Evolutionary conservation across 495 filamentous ascomycete genomes (phyloP).

Genomic region (Hypomontagnella monticulosa): DNA sequence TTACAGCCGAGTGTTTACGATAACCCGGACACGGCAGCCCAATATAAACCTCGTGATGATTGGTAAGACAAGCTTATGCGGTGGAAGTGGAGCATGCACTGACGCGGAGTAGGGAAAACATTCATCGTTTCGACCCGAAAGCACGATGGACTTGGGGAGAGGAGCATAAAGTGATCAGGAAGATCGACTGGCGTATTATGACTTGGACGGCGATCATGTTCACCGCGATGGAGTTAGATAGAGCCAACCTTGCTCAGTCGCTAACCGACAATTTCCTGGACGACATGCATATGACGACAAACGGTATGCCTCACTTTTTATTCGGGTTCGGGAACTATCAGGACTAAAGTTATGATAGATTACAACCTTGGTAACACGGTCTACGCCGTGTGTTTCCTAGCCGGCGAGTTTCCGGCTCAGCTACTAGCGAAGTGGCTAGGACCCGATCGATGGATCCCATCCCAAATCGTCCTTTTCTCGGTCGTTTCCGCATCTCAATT

Average conservation of each 20-base stretch:
- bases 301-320: conserved; percentile 43
- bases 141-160: conserved; percentile 57
- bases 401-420: conserved; percentile 79
- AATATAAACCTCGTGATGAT: conserved; percentile 50
- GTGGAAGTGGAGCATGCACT: background rate
- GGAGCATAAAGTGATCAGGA: conserved; percentile 50
- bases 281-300: conserved; percentile 48
- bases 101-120: conserved; percentile 53
- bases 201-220: conserved; percentile 80
- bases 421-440: conserved; percentile 79
- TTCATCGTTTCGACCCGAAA: conserved; percentile 54
- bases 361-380: conserved; percentile 84
- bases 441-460: conserved; percentile 85
- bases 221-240: conserved; percentile 83
- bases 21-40: conserved; percentile 48
- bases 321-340: background rate
- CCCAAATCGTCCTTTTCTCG: conserved; percentile 83
- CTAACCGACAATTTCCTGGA: conserved; percentile 53
- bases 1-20: conserved; percentile 57
- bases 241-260: conserved; percentile 67
- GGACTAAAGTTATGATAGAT: conserved; percentile 47
- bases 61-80: conserved; percentile 43
- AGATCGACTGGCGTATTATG: conserved; percentile 56
- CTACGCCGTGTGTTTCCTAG: conserved; percentile 73
- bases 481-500: conserved; percentile 75